Evolutionary conservation across 495 filamentous ascomycete species (phyloP).

Genomic region (Jackrogersella multiformis): DNA sequence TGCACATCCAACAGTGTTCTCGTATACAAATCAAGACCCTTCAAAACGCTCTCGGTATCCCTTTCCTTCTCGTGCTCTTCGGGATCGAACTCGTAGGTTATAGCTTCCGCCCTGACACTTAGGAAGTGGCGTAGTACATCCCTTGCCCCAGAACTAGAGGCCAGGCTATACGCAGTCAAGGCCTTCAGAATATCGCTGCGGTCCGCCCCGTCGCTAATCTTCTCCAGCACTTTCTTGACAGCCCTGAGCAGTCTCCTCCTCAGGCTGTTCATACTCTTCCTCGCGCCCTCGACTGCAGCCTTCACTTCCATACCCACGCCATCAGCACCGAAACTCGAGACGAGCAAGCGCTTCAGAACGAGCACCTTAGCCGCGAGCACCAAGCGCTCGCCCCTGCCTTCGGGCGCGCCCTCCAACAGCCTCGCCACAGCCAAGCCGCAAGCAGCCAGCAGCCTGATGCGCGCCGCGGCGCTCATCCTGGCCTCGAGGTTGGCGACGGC

Average conservation of each 20-base stretch:
- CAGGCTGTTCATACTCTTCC: slow-evolving; percentile 68
- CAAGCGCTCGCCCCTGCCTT: slow-evolving; percentile 61
- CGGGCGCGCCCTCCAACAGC: slow-evolving; percentile 53
- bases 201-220: slow-evolving; percentile 52
- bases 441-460: slow-evolving; percentile 53
- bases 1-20: slow-evolving; percentile 81
- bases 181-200: slow-evolving; percentile 69
- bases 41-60: slow-evolving; percentile 61
- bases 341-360: slow-evolving; percentile 75
- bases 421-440: slow-evolving; percentile 57
- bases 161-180: slow-evolving; percentile 83
- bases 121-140: slow-evolving; percentile 88
- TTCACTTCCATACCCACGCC: slow-evolving; percentile 37
- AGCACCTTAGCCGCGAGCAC: slow-evolving; percentile 81
- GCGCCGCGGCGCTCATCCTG: slow-evolving; percentile 43
- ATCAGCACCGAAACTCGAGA: slow-evolving; percentile 64
- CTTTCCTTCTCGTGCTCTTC: slow-evolving; percentile 50
- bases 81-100: slow-evolving; percentile 64
- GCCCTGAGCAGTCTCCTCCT: slow-evolving; percentile 68
- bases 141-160: slow-evolving; percentile 80
- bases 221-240: slow-evolving; percentile 73
- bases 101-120: slow-evolving; percentile 71
- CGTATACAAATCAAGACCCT: slow-evolving; percentile 75
- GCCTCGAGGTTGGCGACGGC: slow-evolving; percentile 28
- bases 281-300: slow-evolving; percentile 68